phyloP scores from a whole-genome alignment of 2,329 filamentous ascomycete species.

The Diaporthe vexans region DNA sequence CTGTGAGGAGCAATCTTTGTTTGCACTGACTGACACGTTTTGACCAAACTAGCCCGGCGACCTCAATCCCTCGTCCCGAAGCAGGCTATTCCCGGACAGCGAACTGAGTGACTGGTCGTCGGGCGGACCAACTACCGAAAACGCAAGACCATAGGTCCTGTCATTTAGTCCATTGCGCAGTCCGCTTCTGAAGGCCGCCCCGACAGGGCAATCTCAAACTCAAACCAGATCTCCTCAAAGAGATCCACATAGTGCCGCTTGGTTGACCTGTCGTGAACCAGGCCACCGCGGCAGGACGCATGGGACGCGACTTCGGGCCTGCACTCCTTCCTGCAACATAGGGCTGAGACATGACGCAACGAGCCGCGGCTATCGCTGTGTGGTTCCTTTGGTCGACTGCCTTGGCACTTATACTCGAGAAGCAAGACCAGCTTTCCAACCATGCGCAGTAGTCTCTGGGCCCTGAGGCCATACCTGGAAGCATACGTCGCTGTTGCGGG shows the following conservation, averaged over 20 bases:
- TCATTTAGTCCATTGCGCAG: neutral
- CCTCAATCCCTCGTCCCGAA: neutral
- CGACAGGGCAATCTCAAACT: neutral
- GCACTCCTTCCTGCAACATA: neutral
- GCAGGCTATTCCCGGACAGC: neutral
- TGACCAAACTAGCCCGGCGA: neutral
- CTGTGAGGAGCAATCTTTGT: neutral
- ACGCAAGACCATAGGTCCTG: neutral
- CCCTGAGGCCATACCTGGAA: neutral
- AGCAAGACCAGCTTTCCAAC: neutral
- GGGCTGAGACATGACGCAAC: neutral
- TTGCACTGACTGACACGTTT: neutral
- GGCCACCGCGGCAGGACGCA: neutral
- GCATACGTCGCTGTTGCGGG: too few species aligned
- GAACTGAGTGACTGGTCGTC: neutral
- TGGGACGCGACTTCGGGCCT: too few species aligned
- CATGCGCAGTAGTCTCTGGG: neutral
- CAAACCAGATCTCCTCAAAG: too few species aligned
- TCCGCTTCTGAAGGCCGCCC: too few species aligned
- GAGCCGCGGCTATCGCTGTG: neutral
- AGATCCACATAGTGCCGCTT: neutral
- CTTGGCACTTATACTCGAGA: neutral
- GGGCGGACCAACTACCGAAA: neutral
- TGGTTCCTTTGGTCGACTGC: neutral
- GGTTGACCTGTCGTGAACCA: neutral